Evolutionary conservation across 352 stramenopile genomes (phyloP), one percentile per base, ranked within the genome.

Genomic region (Phytophthora sojae): DNA sequence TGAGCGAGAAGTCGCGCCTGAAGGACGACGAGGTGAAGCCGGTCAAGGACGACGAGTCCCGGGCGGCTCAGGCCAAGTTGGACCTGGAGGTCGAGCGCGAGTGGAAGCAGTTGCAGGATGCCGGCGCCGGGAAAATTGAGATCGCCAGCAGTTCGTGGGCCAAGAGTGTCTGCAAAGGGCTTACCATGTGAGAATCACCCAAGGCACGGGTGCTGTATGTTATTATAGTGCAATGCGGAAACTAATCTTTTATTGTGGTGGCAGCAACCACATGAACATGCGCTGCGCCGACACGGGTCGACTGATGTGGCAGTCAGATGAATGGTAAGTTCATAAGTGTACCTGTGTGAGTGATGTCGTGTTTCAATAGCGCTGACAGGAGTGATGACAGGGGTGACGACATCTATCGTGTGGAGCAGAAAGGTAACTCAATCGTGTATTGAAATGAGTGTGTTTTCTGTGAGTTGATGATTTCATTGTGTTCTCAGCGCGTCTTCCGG

Each of bases 181-280:
- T 96, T 21, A 78, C 71, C 58, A 96, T 96, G 87, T 96, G 57
- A 63, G 59, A 12, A 32, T 32, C 7, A 32, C 29, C 29, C 29
- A 9, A 1, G 29, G 29, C 29, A 32, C 6, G 29, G 29, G 6
- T 32, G 29, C 29, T 32, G 25, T 26, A 26, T 26, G 25, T 26
- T 21, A 26, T 26, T 26, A 42, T 42, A 42, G 35, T 17, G 11
- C 11, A 42, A 17, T 15, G 4, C 45, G 17, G 25, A 29, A 17
- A 21, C 44, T 71, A 54, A 71, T 1, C n/a, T 6, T 32, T 57
- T 19, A 2, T 70, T 55, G 44, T 54, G 21, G 3, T 42, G 37
- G 25, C 57, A 96, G 88, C 58, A 96, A 96, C 63, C 79, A 93
- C 71, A 96, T 96, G 89, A 96, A 95, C 68, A 96, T 96, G 89